Conservation (phyloP, 495 filamentous ascomycete species). For the Penicillium pulvis region DNA sequence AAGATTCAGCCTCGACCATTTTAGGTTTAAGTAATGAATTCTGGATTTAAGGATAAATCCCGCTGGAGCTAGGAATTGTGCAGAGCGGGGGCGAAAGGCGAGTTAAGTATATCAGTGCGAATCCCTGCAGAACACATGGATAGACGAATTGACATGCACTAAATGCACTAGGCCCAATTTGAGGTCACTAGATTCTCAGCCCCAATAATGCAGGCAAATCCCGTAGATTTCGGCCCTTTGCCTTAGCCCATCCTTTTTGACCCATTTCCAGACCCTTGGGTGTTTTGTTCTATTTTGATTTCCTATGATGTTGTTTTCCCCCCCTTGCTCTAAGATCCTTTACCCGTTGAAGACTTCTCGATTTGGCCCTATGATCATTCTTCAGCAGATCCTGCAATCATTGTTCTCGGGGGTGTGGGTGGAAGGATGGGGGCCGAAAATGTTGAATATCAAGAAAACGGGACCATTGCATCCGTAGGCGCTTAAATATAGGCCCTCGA, state of each 20-base stretch:
- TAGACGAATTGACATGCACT: neutral
- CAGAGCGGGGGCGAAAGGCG: neutral
- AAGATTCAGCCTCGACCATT: neutral
- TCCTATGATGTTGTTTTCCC: neutral
- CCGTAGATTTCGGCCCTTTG: conserved; percentile 13
- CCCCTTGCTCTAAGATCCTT: neutral
- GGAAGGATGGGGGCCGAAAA: conserved; percentile 30
- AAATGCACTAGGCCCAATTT: neutral
- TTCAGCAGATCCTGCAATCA: conserved; percentile 19
- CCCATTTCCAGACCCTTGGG: conserved; percentile 6
- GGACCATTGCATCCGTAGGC: conserved; percentile 31
- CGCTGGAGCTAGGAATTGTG: neutral
- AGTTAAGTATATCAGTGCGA: neutral
- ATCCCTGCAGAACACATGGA: neutral
- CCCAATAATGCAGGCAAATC: conserved; percentile 15
- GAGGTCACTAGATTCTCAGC: neutral
- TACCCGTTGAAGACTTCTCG: neutral
- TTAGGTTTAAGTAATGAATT: neutral
- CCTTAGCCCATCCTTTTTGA: neutral
- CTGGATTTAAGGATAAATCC: conserved; percentile 5
- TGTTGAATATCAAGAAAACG: conserved; percentile 21
- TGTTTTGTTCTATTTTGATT: neutral
- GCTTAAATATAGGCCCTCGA: conserved; percentile 49
- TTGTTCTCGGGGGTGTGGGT: conserved; percentile 19
- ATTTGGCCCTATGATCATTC: conserved; percentile 7